phyloP scores from a whole-genome alignment of 1,284 basidiomycete genomes.

The Apiotrichum siamense region DNA sequence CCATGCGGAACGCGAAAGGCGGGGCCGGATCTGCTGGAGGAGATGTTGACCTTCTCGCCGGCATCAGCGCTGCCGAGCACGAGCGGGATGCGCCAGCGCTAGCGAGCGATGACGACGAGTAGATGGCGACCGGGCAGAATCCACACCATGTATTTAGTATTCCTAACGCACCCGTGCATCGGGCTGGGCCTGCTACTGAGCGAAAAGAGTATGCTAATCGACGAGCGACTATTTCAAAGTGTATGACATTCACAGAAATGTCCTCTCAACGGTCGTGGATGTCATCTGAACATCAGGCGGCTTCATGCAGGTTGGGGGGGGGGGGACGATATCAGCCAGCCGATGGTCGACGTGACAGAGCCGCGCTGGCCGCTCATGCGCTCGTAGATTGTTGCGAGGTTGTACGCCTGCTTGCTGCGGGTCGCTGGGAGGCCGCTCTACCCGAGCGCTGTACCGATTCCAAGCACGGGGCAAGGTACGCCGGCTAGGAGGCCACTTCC shows the following conservation, averaged over 20 bases:
- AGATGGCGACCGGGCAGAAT: neutral
- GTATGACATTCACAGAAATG: too few relatives aligned
- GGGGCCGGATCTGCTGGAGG: too few relatives aligned
- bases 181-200: too few relatives aligned
- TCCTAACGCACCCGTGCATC: neutral
- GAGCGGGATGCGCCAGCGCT: slow-evolving; percentile 27
- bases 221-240: too few relatives aligned
- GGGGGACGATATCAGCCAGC: slow-evolving; percentile 19
- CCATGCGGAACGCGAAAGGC: slow-evolving; percentile 36
- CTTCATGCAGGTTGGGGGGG: too few relatives aligned
- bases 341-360: slow-evolving; percentile 18
- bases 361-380: slow-evolving; percentile 8
- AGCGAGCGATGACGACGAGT: slow-evolving; percentile 19
- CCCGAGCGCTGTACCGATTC: slow-evolving; percentile 9
- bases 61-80: slow-evolving; percentile 42
- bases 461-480: slow-evolving; percentile 13
- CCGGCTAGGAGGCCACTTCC: slow-evolving; percentile 12
- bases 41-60: slow-evolving; percentile 40
- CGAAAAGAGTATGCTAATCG: too few relatives aligned
- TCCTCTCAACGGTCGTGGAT: too few relatives aligned
- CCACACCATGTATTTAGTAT: slow-evolving; percentile 3
- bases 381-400: slow-evolving; percentile 17
- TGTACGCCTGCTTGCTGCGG: slow-evolving; percentile 7
- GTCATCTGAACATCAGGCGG: too few relatives aligned
- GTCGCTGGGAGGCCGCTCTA: slow-evolving; percentile 15